A percentile compares a stretch with the other conserved stretches of the same genome.
phyloP scores from a whole-genome alignment of 192 early-diverging fungal genomes.

The Dimargaris xerosporica region DNA sequence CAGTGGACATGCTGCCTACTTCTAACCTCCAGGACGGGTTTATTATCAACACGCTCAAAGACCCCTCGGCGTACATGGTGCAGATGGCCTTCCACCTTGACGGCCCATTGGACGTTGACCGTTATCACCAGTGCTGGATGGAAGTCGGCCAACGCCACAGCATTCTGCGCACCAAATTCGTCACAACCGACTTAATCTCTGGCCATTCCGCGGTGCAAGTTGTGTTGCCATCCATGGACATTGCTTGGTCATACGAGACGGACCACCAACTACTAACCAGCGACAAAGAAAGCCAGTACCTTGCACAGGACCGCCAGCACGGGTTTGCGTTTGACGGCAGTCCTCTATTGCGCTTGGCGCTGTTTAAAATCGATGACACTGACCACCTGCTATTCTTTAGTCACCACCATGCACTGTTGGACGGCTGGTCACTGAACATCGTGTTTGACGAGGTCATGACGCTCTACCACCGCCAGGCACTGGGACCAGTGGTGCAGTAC shows the following conservation, averaged over 20 bases:
- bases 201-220: background rate
- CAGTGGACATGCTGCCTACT: background rate
- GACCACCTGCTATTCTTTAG: background rate
- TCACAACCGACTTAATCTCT: background rate
- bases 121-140: background rate
- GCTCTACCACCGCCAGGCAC: background rate
- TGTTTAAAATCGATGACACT: background rate
- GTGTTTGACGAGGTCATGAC: background rate
- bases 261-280: background rate
- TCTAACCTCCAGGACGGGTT: background rate
- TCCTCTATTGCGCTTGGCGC: background rate
- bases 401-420: background rate
- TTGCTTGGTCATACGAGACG: background rate
- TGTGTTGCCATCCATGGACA: background rate
- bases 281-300: background rate
- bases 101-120: background rate
- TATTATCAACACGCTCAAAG: background rate
- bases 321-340: background rate
- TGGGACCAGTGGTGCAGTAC: background rate
- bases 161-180: conserved; percentile 1
- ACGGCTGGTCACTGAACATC: background rate
- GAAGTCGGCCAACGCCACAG: background rate
- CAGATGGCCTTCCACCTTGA: background rate
- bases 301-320: background rate
- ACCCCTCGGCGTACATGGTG: background rate